Percentiles rank a stretch among this genome's conserved stretches.
These are phyloP conservation scores for Calonectria honghensis DNA, from an alignment of 2,329 filamentous ascomycete species.

Conservation along the genomic window DNA sequence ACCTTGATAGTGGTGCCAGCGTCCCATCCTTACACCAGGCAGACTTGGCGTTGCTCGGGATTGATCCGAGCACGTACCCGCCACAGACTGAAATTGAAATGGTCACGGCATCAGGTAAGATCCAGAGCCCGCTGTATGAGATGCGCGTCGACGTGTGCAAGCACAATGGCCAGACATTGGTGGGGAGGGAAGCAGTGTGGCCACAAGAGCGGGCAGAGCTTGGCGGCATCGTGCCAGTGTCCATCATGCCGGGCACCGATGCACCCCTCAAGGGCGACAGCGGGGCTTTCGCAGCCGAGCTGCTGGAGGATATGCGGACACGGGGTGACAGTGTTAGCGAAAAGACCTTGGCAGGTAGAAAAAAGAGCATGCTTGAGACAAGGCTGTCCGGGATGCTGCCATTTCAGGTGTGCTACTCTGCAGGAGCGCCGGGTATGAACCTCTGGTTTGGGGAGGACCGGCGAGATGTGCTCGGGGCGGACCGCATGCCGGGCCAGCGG, in stretches of 20 bases:
- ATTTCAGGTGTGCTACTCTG: constrained; percentile 53
- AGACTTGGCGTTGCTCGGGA: constrained; percentile 49
- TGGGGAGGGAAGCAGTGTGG: constrained; percentile 50
- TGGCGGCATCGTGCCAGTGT: constrained; percentile 52
- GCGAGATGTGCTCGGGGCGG: constrained; percentile 52
- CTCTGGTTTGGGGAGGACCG: constrained; percentile 55
- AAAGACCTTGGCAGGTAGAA: constrained; percentile 42
- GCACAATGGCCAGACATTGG: constrained; percentile 52
- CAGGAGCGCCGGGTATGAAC: constrained; percentile 44
- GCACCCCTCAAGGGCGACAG: constrained; percentile 34
- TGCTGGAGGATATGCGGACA: constrained; percentile 22
- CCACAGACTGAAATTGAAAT: constrained; percentile 46
- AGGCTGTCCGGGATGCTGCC: constrained; percentile 53
- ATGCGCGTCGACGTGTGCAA: constrained; percentile 53
- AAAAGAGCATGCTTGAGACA: constrained; percentile 38
- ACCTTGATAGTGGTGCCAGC: constrained; percentile 53
- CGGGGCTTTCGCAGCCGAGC: constrained; percentile 34
- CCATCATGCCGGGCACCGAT: constrained; percentile 42
- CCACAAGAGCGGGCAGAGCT: constrained; percentile 49
- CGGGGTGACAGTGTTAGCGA: constrained; percentile 48
- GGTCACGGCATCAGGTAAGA: constrained; percentile 42
- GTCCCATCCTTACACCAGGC: constrained; percentile 47
- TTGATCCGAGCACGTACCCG: constrained; percentile 47
- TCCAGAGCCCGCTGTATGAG: constrained; percentile 47
- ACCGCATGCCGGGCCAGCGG: constrained; percentile 54